phyloP scores from a whole-genome alignment of 208 protist species.

The Leishmania tarentolae region DNA sequence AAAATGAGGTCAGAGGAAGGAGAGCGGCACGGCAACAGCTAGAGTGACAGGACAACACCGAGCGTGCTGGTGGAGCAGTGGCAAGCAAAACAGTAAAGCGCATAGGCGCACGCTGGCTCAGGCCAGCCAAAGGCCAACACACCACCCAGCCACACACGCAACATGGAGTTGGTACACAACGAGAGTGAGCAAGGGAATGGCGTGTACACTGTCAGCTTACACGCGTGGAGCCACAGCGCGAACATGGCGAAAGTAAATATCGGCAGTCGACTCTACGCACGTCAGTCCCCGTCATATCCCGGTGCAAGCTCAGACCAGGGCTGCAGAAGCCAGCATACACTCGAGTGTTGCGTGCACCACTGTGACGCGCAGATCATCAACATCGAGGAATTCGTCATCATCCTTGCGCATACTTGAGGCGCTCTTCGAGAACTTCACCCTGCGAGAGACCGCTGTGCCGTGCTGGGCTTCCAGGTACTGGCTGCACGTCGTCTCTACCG shows the following conservation, averaged over 20 bases:
- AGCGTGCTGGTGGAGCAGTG: no score
- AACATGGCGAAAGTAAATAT: background rate
- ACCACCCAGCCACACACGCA: no score
- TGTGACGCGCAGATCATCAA: constrained; percentile 27
- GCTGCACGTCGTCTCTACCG: constrained; percentile 43
- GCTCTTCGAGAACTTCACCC: constrained; percentile 37
- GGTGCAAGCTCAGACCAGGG: background rate
- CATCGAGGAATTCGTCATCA: constrained; percentile 34
- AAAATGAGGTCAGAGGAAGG: no score
- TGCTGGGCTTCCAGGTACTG: constrained; percentile 31
- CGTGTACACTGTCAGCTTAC: no score
- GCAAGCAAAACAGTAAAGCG: no score
- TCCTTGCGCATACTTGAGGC: constrained; percentile 24
- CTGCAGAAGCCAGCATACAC: constrained; percentile 18
- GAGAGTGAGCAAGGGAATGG: no score
- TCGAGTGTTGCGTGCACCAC: constrained; percentile 32
- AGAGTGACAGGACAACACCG: no score
- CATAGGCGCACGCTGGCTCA: no score
- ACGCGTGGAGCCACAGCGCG: background rate
- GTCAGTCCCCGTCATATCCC: background rate
- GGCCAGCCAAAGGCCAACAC: no score
- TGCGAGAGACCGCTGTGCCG: constrained; percentile 21
- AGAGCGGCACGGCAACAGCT: background rate
- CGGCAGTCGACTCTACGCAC: background rate
- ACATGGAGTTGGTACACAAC: no score